Percentiles rank a stretch among this genome's conserved stretches.
These are phyloP conservation scores for Colletotrichum sp. DNA, from an alignment of 2,329 filamentous ascomycete species.

Conservation along the genomic window DNA sequence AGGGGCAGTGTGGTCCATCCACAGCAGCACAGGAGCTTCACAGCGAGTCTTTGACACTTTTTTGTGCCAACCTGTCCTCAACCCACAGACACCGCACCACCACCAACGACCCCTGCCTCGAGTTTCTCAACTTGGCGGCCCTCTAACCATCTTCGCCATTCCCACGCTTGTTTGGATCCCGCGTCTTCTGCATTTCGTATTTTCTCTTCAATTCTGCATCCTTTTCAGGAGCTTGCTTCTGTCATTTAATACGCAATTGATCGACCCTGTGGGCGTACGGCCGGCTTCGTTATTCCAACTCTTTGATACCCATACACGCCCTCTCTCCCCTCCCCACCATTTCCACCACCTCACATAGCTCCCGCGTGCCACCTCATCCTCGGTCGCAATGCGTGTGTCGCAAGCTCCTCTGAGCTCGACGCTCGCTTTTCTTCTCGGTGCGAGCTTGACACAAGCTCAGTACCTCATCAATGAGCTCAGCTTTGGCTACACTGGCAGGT, in stretches of 20 bases:
- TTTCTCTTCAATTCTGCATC: slow-evolving; percentile 7
- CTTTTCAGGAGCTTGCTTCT: slow-evolving; percentile 13
- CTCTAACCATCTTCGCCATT: slow-evolving; percentile 8
- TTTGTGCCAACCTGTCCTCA: slow-evolving; percentile 33
- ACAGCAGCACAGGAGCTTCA: background rate
- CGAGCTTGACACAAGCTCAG: slow-evolving; percentile 62
- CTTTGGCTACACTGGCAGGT: slow-evolving; percentile 76
- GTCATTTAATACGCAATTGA: slow-evolving; percentile 18
- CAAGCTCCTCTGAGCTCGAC: slow-evolving; percentile 30
- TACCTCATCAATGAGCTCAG: slow-evolving; percentile 76
- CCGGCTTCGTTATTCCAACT: slow-evolving; percentile 9
- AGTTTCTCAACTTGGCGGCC: slow-evolving; percentile 15
- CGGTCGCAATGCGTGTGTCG: slow-evolving; percentile 47
- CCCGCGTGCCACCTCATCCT: background rate
- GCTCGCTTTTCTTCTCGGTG: slow-evolving; percentile 48
- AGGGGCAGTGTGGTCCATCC: slow-evolving; percentile 1
- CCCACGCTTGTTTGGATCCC: slow-evolving; percentile 11
- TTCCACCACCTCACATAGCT: background rate
- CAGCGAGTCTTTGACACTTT: background rate
- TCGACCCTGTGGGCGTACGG: slow-evolving; percentile 11
- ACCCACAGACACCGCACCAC: slow-evolving; percentile 15
- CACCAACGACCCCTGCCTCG: slow-evolving; percentile 14
- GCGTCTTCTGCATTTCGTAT: slow-evolving; percentile 2
- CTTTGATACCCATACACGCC: slow-evolving; percentile 3
- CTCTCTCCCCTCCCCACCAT: background rate